These are phyloP conservation scores for Boletus edulis DNA, from an alignment of 768 basidiomycete species.

Conservation along the genomic window DNA sequence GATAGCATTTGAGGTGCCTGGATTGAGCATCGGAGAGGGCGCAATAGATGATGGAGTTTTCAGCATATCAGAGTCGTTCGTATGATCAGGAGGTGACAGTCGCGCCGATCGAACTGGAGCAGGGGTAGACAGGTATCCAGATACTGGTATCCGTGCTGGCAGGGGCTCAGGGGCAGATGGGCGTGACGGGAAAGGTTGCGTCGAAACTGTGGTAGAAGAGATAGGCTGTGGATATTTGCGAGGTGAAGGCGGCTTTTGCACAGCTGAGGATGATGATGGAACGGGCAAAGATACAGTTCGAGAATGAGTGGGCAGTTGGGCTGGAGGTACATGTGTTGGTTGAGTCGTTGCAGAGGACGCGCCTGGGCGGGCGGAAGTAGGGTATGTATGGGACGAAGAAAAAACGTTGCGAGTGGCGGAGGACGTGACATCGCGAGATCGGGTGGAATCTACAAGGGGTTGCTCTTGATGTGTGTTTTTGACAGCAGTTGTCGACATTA, in stretches of 20 bases:
- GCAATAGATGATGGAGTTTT: conserved; percentile 67
- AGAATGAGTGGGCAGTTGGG: conserved; percentile 29
- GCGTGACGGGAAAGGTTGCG: conserved; percentile 31
- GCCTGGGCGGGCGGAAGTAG: conserved; percentile 21
- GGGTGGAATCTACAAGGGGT: conserved; percentile 18
- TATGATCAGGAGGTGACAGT: conserved; percentile 28
- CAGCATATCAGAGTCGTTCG: conserved; percentile 50
- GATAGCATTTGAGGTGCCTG: conserved; percentile 17
- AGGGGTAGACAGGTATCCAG: conserved; percentile 32
- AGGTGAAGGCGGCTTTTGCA: conserved; percentile 27
- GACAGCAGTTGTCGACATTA: conserved; percentile 10
- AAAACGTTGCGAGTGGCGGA: conserved; percentile 17
- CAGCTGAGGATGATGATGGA: conserved; percentile 13
- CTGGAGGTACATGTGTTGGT: conserved; percentile 21
- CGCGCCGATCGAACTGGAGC: conserved; percentile 27
- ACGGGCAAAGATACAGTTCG: conserved; percentile 38
- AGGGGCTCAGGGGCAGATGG: conserved; percentile 17
- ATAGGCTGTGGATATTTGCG: conserved; percentile 30
- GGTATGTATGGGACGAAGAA: conserved; percentile 22
- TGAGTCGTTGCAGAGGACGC: conserved; percentile 17
- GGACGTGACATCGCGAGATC: conserved; percentile 20
- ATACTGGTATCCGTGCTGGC: conserved; percentile 24
- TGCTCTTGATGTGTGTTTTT: conserved; percentile 24
- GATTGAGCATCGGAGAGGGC: conserved; percentile 43
- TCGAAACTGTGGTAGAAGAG: conserved; percentile 20